Conservation (phyloP, 2,329 filamentous ascomycete genomes). For the Penicillium olsonii region DNA sequence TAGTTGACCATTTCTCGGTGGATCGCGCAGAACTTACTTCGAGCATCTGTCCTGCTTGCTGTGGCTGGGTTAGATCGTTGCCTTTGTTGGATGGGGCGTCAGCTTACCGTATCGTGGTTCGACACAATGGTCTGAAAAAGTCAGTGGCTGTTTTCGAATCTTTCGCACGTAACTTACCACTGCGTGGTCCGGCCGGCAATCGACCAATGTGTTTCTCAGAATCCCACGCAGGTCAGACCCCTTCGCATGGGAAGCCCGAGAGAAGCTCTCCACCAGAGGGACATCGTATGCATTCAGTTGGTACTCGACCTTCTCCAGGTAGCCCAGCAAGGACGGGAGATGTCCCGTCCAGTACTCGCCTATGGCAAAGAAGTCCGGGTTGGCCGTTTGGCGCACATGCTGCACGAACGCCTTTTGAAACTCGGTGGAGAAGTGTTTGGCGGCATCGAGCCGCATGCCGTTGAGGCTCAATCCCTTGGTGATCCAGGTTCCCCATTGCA, state of each 20-base stretch:
- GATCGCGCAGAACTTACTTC: constrained; percentile 42
- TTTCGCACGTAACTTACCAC: constrained; percentile 16
- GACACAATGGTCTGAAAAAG: constrained; percentile 20
- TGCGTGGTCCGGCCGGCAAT: constrained; percentile 55
- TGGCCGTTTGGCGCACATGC: constrained; percentile 54
- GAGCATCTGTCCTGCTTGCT: constrained; percentile 64
- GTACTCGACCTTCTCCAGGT: constrained; percentile 60
- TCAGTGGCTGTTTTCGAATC: constrained; percentile 5
- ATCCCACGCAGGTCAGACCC: constrained; percentile 64
- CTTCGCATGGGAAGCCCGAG: constrained; percentile 57
- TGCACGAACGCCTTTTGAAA: constrained; percentile 67
- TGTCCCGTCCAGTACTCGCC: constrained; percentile 71
- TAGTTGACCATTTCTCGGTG: background rate
- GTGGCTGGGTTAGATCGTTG: constrained; percentile 17
- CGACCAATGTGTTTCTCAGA: constrained; percentile 62
- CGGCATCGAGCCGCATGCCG: constrained; percentile 71
- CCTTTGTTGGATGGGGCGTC: background rate
- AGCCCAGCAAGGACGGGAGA: constrained; percentile 56
- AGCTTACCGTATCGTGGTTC: constrained; percentile 26
- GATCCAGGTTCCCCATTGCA: constrained; percentile 70
- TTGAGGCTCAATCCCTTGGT: constrained; percentile 60
- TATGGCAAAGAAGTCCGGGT: constrained; percentile 63
- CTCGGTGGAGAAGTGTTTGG: constrained; percentile 69
- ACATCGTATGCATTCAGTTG: constrained; percentile 67
- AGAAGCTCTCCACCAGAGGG: constrained; percentile 69